Evolutionary conservation across 2,329 filamentous ascomycete species (phyloP), one percentile per base, ranked within the genome.

Genomic region (Parasarocladium wereldwijsianum): DNA sequence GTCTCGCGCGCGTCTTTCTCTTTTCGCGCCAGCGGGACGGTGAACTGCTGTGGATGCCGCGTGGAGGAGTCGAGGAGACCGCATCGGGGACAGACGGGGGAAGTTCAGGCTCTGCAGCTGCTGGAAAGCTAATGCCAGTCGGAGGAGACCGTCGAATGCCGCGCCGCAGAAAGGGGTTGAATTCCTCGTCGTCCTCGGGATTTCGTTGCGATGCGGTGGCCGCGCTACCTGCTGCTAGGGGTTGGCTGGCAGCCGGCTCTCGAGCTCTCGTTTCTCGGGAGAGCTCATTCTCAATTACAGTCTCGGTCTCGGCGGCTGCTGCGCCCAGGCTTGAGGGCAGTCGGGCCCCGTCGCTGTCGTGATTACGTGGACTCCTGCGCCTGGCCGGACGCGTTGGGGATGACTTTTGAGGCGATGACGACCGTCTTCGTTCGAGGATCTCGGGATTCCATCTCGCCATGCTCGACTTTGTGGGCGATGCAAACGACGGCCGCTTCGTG

Each of bases 381-480:
- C 34, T 17, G 1, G 32, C 31, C n/a, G 25, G 5, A 23, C 31
- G 26, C 13, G 34, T 36, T 5, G 34, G 26, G 2, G 33, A 34
- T 36, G 46, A 40, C 35, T 53, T 50, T 36, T 50, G 34, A 24
- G 52, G 43, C 40, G 54, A 40, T 41, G 52, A 44, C 33, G 54
- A 53, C 41, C 54, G 41, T 43, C 54, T 47, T 38, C 62, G 57
- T 33, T 60, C 54, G 19, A 75, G 50, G 6, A 75, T 56, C 8
- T 71, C 63, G 1, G 73, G 69, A 36, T 77, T 68, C 27, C 68
- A 64, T 38, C 68, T 65, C 34, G 71, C 59, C 10, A 78, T 51
- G 41, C 71, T 80, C 9, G 74, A 62, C 44, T 63, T 70, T 0
- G 74, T 78, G 0, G 76, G 74, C n/a, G 74, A 77, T 32, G 68